These are phyloP conservation scores for Pleurotus sapidus DNA, from an alignment of 768 basidiomycete genomes.

Conservation along the genomic window DNA sequence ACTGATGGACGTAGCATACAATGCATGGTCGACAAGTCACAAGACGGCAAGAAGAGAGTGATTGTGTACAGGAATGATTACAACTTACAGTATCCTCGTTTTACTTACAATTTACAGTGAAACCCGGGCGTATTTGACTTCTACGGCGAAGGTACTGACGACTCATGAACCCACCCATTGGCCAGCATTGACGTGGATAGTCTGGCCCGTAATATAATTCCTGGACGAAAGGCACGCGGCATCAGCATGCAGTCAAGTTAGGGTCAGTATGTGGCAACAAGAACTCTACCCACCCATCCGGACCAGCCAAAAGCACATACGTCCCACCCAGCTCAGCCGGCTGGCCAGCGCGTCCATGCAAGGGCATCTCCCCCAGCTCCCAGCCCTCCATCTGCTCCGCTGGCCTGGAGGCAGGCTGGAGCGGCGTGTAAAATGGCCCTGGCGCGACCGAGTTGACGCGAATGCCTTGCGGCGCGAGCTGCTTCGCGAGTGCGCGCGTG, in stretches of 20 bases:
- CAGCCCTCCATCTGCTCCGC: constrained; percentile 56
- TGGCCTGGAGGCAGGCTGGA: constrained; percentile 53
- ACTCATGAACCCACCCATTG: neutral
- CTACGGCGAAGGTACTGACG: neutral
- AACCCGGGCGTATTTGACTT: too few species aligned
- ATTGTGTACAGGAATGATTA: too few species aligned
- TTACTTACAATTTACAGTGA: too few species aligned
- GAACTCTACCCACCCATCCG: neutral
- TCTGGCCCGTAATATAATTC: neutral
- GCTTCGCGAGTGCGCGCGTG: constrained; percentile 50
- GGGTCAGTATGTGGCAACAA: neutral
- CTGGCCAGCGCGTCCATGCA: constrained; percentile 47
- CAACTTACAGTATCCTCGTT: too few species aligned
- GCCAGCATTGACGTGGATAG: neutral
- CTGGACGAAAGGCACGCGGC: neutral
- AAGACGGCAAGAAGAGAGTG: too few species aligned
- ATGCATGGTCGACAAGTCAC: too few species aligned
- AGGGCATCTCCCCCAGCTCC: constrained; percentile 39
- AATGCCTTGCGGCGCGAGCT: constrained; percentile 54
- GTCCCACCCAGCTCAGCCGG: constrained; percentile 50
- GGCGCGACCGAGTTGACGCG: constrained; percentile 53
- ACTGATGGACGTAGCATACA: too few species aligned
- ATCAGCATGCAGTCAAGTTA: neutral
- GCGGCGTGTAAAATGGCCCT: constrained; percentile 55
- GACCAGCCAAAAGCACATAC: constrained; percentile 51